Conservation (phyloP, 768 basidiomycete species). For the Polyporus arcularius region DNA sequence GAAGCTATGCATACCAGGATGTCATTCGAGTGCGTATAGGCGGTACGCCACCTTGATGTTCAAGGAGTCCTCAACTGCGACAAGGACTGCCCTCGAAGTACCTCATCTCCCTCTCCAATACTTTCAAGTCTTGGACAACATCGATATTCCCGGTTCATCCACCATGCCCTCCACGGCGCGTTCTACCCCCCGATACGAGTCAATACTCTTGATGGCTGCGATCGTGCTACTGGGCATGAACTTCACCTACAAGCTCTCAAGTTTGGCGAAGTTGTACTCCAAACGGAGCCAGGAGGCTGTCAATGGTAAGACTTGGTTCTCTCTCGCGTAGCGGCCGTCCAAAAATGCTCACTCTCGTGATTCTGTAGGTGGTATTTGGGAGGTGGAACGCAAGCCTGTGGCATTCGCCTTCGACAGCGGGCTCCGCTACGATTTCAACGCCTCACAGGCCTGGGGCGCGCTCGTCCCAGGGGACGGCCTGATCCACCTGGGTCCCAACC, state of each 20-base stretch:
- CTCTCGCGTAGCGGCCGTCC: background rate
- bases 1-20: too few relatives aligned
- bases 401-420: slow-evolving; percentile 18
- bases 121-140: background rate
- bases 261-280: background rate
- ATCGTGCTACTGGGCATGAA: slow-evolving; percentile 1
- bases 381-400: slow-evolving; percentile 21
- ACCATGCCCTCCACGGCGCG: background rate
- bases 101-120: too few relatives aligned
- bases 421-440: slow-evolving; percentile 18
- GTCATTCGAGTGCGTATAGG: too few relatives aligned
- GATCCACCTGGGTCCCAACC: slow-evolving; percentile 21
- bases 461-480: slow-evolving; percentile 24
- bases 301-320: slow-evolving; percentile 2
- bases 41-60: too few relatives aligned
- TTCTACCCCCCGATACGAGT: background rate
- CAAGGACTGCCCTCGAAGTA: too few relatives aligned
- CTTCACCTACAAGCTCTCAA: slow-evolving; percentile 9
- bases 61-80: too few relatives aligned
- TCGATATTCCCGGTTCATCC: background rate
- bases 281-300: background rate
- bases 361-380: slow-evolving; percentile 13
- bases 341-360: background rate
- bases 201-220: background rate
- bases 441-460: slow-evolving; percentile 15